Conservation (phyloP, 2,329 filamentous ascomycete species). For the Penicillium sp. region DNA sequence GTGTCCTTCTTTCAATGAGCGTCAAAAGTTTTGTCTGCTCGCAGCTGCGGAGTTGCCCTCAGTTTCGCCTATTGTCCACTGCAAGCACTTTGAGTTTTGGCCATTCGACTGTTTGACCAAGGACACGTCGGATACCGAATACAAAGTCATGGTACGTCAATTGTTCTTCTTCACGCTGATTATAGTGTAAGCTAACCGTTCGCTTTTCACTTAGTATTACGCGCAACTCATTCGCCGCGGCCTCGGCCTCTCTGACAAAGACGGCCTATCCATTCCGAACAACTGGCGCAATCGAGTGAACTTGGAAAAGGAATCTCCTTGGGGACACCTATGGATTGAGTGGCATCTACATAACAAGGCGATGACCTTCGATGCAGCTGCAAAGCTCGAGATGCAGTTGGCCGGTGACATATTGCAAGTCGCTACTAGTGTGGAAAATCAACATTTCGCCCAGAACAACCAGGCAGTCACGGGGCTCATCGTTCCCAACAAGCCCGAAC, state of each 20-base stretch:
- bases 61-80: conserved; percentile 19
- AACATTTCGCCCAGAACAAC: not conserved
- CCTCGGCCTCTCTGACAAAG: conserved; percentile 4
- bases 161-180: not conserved
- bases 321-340: conserved; percentile 27
- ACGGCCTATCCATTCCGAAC: conserved; percentile 6
- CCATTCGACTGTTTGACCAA: conserved; percentile 37
- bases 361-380: conserved; percentile 21
- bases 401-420: conserved; percentile 20
- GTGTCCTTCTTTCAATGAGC: conserved; percentile 43
- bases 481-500: not conserved
- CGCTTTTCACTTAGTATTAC: conserved; percentile 21
- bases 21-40: conserved; percentile 37
- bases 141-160: conserved; percentile 25
- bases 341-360: conserved; percentile 20
- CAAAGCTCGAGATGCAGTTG: conserved; percentile 21
- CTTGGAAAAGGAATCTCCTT: conserved; percentile 19
- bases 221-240: conserved; percentile 23
- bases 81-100: conserved; percentile 31
- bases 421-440: conserved; percentile 7
- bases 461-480: not conserved
- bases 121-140: conserved; percentile 19
- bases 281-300: conserved; percentile 5
- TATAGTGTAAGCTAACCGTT: not conserved
- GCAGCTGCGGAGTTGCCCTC: conserved; percentile 23